A percentile compares a stretch with the other conserved stretches of the same genome.
Conservation (phyloP, 129 eudicot genomes). For the Chrysanthemum seticuspe region DNA sequence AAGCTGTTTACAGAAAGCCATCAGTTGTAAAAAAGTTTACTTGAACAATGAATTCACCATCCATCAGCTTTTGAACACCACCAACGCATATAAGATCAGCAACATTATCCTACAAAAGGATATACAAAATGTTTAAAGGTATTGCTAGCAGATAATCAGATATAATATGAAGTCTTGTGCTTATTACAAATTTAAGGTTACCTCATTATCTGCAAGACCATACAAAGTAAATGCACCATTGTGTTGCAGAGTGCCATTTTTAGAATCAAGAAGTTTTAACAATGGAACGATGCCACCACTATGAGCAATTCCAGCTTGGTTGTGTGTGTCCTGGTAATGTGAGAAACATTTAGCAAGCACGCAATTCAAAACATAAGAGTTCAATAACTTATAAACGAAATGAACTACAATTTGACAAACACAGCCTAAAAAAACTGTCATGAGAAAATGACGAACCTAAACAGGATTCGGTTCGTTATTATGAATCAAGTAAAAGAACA, state of each 20-base stretch:
- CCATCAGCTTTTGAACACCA: conserved; percentile 84
- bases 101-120: conserved; percentile 68
- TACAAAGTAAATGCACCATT: conserved; percentile 97
- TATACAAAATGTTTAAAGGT: conserved; percentile 7
- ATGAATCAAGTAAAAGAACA: not conserved
- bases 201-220: conserved; percentile 99
- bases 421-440: not conserved
- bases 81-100: conserved; percentile 77
- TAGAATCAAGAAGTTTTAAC: conserved; percentile 81
- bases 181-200: conserved; percentile 22
- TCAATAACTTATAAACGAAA: not conserved
- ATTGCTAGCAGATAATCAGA: conserved; percentile 6
- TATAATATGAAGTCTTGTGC: conserved; percentile 6
- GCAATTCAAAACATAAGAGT: not conserved
- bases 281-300: conserved; percentile 79
- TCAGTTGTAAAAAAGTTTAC: conserved; percentile 34
- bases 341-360: conserved; percentile 21
- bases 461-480: not conserved
- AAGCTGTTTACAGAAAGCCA: not conserved
- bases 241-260: conserved; percentile 85
- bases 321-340: conserved; percentile 72
- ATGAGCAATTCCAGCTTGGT: conserved; percentile 95
- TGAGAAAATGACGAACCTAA: conserved; percentile 2
- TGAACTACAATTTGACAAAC: not conserved
- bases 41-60: conserved; percentile 81